Evolutionary conservation across 2,329 filamentous ascomycete genomes (phyloP), one percentile per base, ranked within the genome.

Genomic region (Penicillium concentricum): DNA sequence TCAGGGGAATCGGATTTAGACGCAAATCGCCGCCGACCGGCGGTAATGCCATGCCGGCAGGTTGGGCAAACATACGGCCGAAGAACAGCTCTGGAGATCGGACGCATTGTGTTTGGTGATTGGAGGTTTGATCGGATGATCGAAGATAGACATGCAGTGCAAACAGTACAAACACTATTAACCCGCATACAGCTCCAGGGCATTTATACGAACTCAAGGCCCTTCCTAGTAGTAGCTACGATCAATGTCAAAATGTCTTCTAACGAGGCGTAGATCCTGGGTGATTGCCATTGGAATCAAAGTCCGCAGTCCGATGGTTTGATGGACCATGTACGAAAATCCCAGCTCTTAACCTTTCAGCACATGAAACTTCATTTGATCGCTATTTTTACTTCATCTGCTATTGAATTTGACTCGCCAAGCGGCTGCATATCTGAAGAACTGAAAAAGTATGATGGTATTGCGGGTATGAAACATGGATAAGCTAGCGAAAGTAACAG

Each of bases 1-100:
- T 95, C 90, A 12, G 86, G 85, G 50, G 71, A 58, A 15, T 69
- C 67, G 12, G 75, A 32, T 45, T 69, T 69, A 24, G 74, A 73
- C 2, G 66, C 69, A 47, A 76, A 75, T 46, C 59, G 64, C 51
- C 74, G 69, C 38, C 66, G 63, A 16, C 61, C 55, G 18, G 63
- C 57, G 28, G 61, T 63, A 35, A 63, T 54, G 34, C 66, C 69
- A 50, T 66, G 66, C 30, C 70, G 67, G 57, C 76, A 79, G 46
- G 74, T 75, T 12, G 69, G 66, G 60, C 76, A 78, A 46, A 78
- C 61, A 46, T 77, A 78, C 16, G 73, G 68, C 50, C 74, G 72
- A 41, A 76, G 52, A 10, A 63, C 58, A 26, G 68, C 66, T 58
- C 66, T 66, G 35, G 67, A 51, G 53, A 75, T 63, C 39, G 67